Evolutionary conservation across 2,329 filamentous ascomycete species (phyloP), one percentile per base, ranked within the genome.

Genomic region (Colletotrichum zoysiae): DNA sequence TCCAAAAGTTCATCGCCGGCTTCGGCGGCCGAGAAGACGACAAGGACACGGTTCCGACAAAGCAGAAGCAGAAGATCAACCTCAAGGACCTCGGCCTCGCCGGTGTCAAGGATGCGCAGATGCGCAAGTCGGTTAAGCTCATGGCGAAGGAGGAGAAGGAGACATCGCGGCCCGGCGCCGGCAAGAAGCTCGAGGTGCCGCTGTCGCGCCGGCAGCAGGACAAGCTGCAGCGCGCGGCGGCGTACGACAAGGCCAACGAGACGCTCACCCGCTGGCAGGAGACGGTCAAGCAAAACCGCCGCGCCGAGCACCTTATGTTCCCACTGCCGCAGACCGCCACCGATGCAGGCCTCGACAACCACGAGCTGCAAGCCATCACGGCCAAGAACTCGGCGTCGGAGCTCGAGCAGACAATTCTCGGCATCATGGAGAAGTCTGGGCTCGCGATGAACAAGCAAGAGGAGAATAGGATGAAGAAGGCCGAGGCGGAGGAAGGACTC

Each of bases 231-330:
- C 93, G 96, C 63, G 86, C 86, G 64, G 94, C 91, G 33, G 96
- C 96, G 3, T 97, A 95, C 76, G 90, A 95, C 46, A 95, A 97
- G 85, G 95, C 94, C 62, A 97, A 97, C 77, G 92, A 98, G 81
- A 95, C 95, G 0, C 86, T 99, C 35, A 91, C 93, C 74, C 90
- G 94, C 76, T 99, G 96, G 96, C 92, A 92, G 42, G 95, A 98
- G 73, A 98, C 96, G 0, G 95, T 99, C 78, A 97, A 98, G 83
- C 90, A 94, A 42, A 98, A 98, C 81, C 92, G 96, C 71, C 89
- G 94, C 76, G 95, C 95, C 1, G 96, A 98, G 74, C 94, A 97
- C 80, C 85, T 99, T 16, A 87, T 91, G 26, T 99, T 99, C 78
- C 96, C 96, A 6, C 86, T 98, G 0, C 88, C 92, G 3, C 92